Evolutionary conservation across 345 rosid species (phyloP).

Genomic region (Punica granatum): DNA sequence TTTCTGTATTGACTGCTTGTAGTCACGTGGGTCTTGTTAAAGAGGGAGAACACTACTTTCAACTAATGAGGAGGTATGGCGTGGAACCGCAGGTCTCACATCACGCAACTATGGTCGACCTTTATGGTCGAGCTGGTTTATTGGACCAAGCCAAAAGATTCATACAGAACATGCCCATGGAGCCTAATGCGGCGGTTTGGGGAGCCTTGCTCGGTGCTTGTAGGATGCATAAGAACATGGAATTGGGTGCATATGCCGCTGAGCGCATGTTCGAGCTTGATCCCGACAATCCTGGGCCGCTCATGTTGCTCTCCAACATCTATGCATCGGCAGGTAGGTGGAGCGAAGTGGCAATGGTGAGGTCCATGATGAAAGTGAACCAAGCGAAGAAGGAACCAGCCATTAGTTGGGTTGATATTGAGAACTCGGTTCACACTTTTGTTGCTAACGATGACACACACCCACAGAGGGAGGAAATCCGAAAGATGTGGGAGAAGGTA

Average conservation of each 20-base stretch:
- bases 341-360: constrained; percentile 49
- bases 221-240: constrained; percentile 58
- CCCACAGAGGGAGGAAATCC: constrained; percentile 46
- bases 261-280: constrained; percentile 45
- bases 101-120: constrained; percentile 53
- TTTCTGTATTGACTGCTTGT: constrained; percentile 56
- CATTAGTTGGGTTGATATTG: constrained; percentile 62
- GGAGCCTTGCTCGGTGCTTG: constrained; percentile 59
- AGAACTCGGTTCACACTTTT: constrained; percentile 44
- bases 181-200: constrained; percentile 54
- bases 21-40: constrained; percentile 54
- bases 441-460: constrained; percentile 56
- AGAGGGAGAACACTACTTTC: constrained; percentile 44
- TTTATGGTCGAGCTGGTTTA: constrained; percentile 58
- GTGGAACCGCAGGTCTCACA: constrained; percentile 36
- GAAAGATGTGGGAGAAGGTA: constrained; percentile 40
- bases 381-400: constrained; percentile 58
- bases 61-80: constrained; percentile 37
- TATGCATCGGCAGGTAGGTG: constrained; percentile 55
- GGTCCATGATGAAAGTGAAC: constrained; percentile 48
- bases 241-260: constrained; percentile 52
- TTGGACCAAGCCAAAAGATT: constrained; percentile 39
- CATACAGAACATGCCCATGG: constrained; percentile 44
- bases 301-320: constrained; percentile 48
- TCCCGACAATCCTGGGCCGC: constrained; percentile 47